phyloP scores from a whole-genome alignment of 2,329 filamentous ascomycete species.

The Uncinocarpus reesii region DNA sequence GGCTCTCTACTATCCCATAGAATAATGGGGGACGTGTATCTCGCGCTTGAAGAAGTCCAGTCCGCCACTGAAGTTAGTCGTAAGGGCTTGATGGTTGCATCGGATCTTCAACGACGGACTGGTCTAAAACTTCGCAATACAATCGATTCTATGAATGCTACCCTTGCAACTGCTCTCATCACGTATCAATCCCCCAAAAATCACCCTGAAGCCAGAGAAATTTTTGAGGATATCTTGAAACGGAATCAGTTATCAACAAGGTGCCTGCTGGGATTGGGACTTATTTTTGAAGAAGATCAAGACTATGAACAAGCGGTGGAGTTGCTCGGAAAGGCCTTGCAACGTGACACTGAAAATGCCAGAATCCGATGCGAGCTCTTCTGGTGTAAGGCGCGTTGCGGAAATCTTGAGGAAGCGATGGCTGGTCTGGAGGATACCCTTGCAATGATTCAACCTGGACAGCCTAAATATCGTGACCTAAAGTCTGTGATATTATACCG shows the following conservation, averaged over 20 bases:
- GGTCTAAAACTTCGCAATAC: constrained; percentile 61
- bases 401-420: constrained; percentile 59
- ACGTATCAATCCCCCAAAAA: constrained; percentile 83
- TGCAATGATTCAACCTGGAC: constrained; percentile 52
- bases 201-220: constrained; percentile 73
- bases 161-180: constrained; percentile 77
- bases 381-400: constrained; percentile 80
- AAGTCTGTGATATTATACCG: constrained; percentile 78
- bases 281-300: constrained; percentile 88
- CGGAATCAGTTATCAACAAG: constrained; percentile 66
- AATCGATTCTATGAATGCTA: constrained; percentile 62
- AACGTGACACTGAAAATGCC: constrained; percentile 62
- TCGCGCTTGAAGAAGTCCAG: constrained; percentile 75
- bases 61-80: constrained; percentile 69
- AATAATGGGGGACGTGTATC: constrained; percentile 71
- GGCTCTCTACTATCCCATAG: constrained; percentile 74
- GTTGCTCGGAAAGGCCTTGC: constrained; percentile 66
- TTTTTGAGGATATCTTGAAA: constrained; percentile 73
- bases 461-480: constrained; percentile 55
- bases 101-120: constrained; percentile 52
- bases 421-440: constrained; percentile 62
- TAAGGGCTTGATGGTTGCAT: constrained; percentile 55
- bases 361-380: constrained; percentile 76
- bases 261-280: constrained; percentile 77
- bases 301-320: constrained; percentile 72